A percentile compares a stretch with the other conserved stretches of the same genome.
Conservation (phyloP, 192 early-diverging fungal genomes). For the Backusella mclennaniae region DNA sequence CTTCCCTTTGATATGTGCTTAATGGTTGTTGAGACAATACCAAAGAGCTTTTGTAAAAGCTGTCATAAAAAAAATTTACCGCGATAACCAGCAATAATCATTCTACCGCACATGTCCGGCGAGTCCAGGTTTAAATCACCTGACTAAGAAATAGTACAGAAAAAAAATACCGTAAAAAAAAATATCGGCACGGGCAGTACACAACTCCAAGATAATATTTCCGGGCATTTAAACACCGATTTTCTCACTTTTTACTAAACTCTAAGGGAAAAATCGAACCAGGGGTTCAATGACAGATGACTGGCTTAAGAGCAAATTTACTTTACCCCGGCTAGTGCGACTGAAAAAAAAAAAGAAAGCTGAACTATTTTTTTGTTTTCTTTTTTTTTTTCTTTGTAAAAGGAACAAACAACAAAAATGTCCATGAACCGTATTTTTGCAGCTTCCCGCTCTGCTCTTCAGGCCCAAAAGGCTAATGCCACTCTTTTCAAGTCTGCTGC, state of each 20-base stretch:
- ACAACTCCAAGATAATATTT: too few relatives aligned
- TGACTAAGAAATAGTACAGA: background rate
- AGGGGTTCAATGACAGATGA: background rate
- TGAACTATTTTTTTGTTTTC: background rate
- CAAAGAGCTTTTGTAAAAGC: too few relatives aligned
- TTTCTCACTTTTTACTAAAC: too few relatives aligned
- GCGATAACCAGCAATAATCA: too few relatives aligned
- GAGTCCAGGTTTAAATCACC: background rate
- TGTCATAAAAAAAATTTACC: too few relatives aligned
- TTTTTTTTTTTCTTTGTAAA: background rate
- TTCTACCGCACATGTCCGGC: too few relatives aligned
- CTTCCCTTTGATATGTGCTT: too few relatives aligned
- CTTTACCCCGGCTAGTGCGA: background rate
- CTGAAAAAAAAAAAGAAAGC: background rate
- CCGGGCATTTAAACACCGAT: too few relatives aligned
- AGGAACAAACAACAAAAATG: background rate
- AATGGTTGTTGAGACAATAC: too few relatives aligned
- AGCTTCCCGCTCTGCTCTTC: constrained; percentile 8
- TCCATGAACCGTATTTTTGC: constrained; percentile 9
- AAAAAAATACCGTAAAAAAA: background rate
- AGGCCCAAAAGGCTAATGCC: constrained; percentile 9
- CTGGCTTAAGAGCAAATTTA: background rate
- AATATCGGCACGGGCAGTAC: background rate
- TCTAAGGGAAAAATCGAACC: background rate
- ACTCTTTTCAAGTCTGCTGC: constrained; percentile 8